Conservation (phyloP, 225 moss, liverwort and hornwort species). For the Sphagnum tenellum region DNA sequence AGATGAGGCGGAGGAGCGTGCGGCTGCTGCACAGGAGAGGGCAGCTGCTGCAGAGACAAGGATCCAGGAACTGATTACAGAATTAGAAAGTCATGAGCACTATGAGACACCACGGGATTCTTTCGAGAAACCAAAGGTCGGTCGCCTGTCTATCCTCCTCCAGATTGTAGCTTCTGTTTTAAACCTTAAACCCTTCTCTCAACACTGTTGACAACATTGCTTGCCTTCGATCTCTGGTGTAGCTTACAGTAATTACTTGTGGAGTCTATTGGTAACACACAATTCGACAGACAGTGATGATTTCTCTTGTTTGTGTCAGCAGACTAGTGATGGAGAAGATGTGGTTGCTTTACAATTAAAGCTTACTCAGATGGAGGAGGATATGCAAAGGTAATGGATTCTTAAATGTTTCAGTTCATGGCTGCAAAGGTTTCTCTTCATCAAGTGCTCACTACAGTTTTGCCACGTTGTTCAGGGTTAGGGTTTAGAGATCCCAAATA, state of each 20-base stretch:
- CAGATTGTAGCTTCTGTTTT: no score
- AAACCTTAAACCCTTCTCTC: no score
- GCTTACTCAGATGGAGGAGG: conserved; percentile 20
- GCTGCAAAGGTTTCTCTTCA: no score
- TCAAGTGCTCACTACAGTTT: no score
- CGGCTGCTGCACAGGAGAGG: conserved; percentile 74
- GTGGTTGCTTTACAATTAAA: conserved; percentile 19
- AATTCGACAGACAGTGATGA: background rate
- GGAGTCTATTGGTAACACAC: no score
- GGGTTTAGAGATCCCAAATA: no score
- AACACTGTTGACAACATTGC: background rate
- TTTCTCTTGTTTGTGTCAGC: background rate
- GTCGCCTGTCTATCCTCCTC: no score
- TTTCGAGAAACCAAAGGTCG: conserved; percentile 38
- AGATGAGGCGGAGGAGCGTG: conserved; percentile 89
- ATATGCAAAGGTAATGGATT: conserved; percentile 15
- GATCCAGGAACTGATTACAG: conserved; percentile 32
- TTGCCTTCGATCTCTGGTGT: background rate
- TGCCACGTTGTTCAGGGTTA: no score
- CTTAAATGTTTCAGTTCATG: background rate
- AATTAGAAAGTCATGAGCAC: conserved; percentile 47
- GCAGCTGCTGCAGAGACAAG: conserved; percentile 53
- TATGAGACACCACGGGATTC: conserved; percentile 21
- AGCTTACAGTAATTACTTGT: background rate
- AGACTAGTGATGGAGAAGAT: conserved; percentile 19